Conservation (phyloP, 2,329 filamentous ascomycete genomes). For the Thielaviopsis musarum region DNA sequence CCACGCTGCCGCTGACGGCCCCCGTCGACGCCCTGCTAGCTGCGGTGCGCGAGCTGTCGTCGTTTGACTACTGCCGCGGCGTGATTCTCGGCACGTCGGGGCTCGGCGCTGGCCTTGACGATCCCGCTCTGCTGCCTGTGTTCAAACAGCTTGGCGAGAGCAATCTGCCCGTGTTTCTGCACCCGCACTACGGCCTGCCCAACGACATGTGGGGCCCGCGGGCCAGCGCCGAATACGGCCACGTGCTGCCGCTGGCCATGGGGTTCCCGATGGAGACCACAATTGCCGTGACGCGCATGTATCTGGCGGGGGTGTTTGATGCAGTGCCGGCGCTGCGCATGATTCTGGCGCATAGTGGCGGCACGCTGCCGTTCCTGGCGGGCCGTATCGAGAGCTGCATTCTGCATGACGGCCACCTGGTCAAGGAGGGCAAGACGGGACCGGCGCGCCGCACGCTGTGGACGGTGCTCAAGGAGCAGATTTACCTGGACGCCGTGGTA, state of each 20-base stretch:
- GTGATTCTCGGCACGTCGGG: conserved; percentile 78
- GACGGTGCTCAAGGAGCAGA: conserved; percentile 49
- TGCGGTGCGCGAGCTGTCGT: conserved; percentile 46
- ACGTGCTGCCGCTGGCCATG: conserved; percentile 69
- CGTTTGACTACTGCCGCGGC: conserved; percentile 56
- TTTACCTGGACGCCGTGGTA: conserved; percentile 77
- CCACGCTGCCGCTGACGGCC: conserved; percentile 60
- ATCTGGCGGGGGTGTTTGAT: conserved; percentile 74
- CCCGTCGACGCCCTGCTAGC: conserved; percentile 41
- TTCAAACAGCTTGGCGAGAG: conserved; percentile 51
- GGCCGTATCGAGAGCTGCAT: conserved; percentile 81
- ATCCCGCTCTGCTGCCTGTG: conserved; percentile 53
- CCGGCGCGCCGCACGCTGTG: conserved; percentile 32
- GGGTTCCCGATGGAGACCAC: conserved; percentile 90
- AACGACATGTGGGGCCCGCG: conserved; percentile 62
- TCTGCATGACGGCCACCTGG: conserved; percentile 61
- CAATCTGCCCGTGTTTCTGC: conserved; percentile 57
- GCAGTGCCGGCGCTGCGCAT: conserved; percentile 51
- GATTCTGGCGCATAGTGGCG: conserved; percentile 74
- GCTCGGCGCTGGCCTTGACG: conserved; percentile 64
- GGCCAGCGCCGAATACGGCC: conserved; percentile 54
- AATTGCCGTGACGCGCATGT: conserved; percentile 75
- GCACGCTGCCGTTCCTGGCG: conserved; percentile 75
- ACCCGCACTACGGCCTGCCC: conserved; percentile 83
- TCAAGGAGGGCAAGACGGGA: conserved; percentile 40